Evolutionary conservation across 345 rosid genomes (phyloP).

Genomic region (Boechera retrofracta): DNA sequence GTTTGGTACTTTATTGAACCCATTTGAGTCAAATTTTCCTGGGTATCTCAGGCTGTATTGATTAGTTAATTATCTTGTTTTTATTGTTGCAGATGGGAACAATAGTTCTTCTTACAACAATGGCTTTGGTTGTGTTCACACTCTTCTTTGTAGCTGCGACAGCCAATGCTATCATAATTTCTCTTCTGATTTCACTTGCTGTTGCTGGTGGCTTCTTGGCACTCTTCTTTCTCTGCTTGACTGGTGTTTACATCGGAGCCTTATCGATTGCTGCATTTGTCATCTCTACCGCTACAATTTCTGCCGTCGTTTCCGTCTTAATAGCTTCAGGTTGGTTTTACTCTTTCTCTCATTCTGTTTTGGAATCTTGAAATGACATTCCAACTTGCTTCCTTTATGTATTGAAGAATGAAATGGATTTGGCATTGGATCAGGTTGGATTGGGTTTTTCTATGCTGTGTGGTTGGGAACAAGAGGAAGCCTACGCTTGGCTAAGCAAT

Average conservation of each 20-base stretch:
- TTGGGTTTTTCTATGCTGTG: constrained; percentile 71
- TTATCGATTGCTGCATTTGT: constrained; percentile 70
- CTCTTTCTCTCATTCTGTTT: constrained; percentile 28
- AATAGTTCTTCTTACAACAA: constrained; percentile 63
- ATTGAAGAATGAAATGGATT: constrained; percentile 7
- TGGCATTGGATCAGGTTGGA: constrained; percentile 76
- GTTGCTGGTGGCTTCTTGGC: constrained; percentile 91
- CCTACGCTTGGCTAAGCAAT: constrained; percentile 64
- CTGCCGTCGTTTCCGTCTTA: constrained; percentile 60
- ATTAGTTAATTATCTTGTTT: not conserved
- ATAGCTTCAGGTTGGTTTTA: constrained; percentile 64
- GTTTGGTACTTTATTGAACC: constrained; percentile 31
- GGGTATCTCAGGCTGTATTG: not conserved
- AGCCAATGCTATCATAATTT: constrained; percentile 67
- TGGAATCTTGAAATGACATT: constrained; percentile 19
- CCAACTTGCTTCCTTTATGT: constrained; percentile 18
- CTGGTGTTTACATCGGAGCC: constrained; percentile 81
- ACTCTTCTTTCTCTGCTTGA: constrained; percentile 66
- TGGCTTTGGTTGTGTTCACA: constrained; percentile 73
- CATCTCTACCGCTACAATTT: constrained; percentile 69
- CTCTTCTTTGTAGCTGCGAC: constrained; percentile 87
- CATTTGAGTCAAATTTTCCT: not conserved
- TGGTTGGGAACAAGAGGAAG: constrained; percentile 77
- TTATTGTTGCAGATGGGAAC: constrained; percentile 78
- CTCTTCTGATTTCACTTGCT: constrained; percentile 81